phyloP scores from a whole-genome alignment of 2,329 filamentous ascomycete genomes.

The Fusarium graminum region DNA sequence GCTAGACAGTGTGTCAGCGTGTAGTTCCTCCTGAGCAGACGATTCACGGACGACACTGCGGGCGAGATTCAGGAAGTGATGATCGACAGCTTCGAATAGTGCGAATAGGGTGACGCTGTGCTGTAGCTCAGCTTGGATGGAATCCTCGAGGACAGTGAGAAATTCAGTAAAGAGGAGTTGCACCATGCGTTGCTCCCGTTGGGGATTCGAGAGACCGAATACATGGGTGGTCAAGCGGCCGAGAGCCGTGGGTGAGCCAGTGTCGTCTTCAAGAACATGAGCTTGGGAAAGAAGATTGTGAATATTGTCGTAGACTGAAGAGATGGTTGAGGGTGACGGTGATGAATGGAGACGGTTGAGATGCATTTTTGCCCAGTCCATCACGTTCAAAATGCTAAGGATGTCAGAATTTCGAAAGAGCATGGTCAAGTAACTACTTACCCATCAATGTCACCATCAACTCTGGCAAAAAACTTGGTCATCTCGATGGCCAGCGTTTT shows the following conservation, averaged over 20 bases:
- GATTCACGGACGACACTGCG: slow-evolving; percentile 87
- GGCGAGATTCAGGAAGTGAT: slow-evolving; percentile 89
- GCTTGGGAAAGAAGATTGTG: slow-evolving; percentile 79
- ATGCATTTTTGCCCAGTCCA: slow-evolving; percentile 95
- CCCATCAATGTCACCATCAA: slow-evolving; percentile 92
- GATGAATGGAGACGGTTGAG: slow-evolving; percentile 75
- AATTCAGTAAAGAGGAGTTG: slow-evolving; percentile 89
- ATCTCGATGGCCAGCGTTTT: slow-evolving; percentile 87
- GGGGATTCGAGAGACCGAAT: slow-evolving; percentile 83
- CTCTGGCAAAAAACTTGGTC: slow-evolving; percentile 91
- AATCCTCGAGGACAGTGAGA: slow-evolving; percentile 86
- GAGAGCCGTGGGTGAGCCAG: slow-evolving; percentile 73
- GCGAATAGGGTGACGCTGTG: slow-evolving; percentile 84
- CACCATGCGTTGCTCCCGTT: slow-evolving; percentile 83
- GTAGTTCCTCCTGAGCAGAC: slow-evolving; percentile 81
- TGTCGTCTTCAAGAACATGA: slow-evolving; percentile 68
- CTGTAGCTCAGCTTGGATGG: slow-evolving; percentile 85
- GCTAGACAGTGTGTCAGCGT: slow-evolving; percentile 83
- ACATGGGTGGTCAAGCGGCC: slow-evolving; percentile 77
- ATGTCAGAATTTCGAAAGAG: slow-evolving; percentile 21
- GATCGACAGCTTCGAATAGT: slow-evolving; percentile 92
- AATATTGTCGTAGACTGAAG: slow-evolving; percentile 83
- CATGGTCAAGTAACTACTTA: slow-evolving; percentile 54
- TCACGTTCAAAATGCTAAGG: slow-evolving; percentile 84
- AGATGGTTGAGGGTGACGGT: slow-evolving; percentile 69